Percentiles rank a stretch among this genome's conserved stretches.
Evolutionary conservation across 768 basidiomycete genomes (phyloP).

Genomic region (Lactarius hatsudake): DNA sequence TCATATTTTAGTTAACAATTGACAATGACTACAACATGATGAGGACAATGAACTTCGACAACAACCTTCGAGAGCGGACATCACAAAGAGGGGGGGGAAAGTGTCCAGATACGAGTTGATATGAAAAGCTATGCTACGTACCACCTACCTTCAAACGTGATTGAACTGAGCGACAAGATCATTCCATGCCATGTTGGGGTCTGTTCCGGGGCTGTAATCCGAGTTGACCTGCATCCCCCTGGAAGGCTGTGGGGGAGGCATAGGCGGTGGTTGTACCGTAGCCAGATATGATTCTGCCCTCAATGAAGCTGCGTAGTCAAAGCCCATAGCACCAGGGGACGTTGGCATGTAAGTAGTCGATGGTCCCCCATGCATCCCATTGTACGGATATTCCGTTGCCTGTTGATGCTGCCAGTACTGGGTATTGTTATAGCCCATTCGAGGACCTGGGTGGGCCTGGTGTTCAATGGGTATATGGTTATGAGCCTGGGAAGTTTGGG

Average conservation of each 20-base stretch:
- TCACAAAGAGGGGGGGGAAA: neutral
- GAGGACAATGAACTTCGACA: constrained; percentile 15
- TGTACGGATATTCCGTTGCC: constrained; percentile 19
- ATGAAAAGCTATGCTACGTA: neutral
- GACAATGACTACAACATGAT: constrained; percentile 22
- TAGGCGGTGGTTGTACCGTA: constrained; percentile 6
- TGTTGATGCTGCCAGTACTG: constrained; percentile 26
- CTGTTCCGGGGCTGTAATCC: constrained; percentile 23
- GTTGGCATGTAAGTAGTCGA: constrained; percentile 15
- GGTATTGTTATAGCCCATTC: constrained; percentile 24
- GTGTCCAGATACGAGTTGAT: neutral
- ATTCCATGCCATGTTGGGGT: constrained; percentile 28
- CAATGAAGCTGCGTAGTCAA: constrained; percentile 27
- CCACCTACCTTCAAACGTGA: constrained; percentile 23
- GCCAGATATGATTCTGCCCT: constrained; percentile 25
- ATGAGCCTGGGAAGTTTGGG: constrained; percentile 10
- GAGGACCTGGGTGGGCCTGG: constrained; percentile 14
- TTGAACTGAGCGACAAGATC: constrained; percentile 28
- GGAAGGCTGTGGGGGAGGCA: constrained; percentile 12
- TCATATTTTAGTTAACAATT: constrained; percentile 12
- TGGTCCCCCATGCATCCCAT: constrained; percentile 14
- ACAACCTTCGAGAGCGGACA: neutral
- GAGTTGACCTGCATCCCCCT: constrained; percentile 21
- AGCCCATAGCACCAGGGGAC: constrained; percentile 25
- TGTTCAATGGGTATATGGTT: constrained; percentile 22